Base-by-base conservation (phyloP, 2,329 filamentous ascomycete species). In the Trichoderma sp. region DNA sequence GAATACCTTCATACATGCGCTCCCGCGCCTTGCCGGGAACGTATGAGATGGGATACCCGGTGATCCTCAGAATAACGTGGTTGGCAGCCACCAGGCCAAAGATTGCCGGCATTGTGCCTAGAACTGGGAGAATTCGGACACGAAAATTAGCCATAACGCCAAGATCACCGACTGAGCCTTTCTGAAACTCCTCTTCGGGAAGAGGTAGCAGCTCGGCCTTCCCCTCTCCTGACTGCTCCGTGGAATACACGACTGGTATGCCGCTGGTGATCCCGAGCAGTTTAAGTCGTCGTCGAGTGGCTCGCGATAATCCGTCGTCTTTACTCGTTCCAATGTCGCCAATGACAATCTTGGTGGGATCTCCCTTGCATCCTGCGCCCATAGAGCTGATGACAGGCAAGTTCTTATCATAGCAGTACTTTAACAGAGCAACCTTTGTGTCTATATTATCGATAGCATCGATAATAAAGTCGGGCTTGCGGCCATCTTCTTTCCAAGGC, bases 381-480 rank as follows among this genome's bases (percentile, higher is more conserved):
- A 98, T 98, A 35, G 93, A 92, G 17, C 93, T 95, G 70, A 99
- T 94, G 32, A 99, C 93, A 1, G 89, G 90, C 29, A 98, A 82
- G 2, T 85, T 83, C 75, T 93, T 86, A 69, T 89, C 86, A 76
- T 94, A 85, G 80, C 95, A 99, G 80, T 96, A 97, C 74, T 93
- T 89, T 48, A 99, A 84, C 65, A 99, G 82, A 19, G 90, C 91
- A 3, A 99, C 94, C 81, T 99, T 99, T 64, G 93, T 97, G 61
- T 97, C 92, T 70, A 99, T 98, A 76, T 99, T 98, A 79, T 99
- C 95, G 72, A 99, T 99, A 25, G 94, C 96, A 79, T 99, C 95
- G 39, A 99, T 88, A n/a, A 99, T 89, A 75, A 90, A 99, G 73
- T 94, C 90, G 1, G 94, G 93, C 73, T 84, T 84, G 75, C 85